These are phyloP conservation scores for Saccharomyces pastorianus DNA, from an alignment of 1,139 yeast genomes.

Conservation along the genomic window DNA sequence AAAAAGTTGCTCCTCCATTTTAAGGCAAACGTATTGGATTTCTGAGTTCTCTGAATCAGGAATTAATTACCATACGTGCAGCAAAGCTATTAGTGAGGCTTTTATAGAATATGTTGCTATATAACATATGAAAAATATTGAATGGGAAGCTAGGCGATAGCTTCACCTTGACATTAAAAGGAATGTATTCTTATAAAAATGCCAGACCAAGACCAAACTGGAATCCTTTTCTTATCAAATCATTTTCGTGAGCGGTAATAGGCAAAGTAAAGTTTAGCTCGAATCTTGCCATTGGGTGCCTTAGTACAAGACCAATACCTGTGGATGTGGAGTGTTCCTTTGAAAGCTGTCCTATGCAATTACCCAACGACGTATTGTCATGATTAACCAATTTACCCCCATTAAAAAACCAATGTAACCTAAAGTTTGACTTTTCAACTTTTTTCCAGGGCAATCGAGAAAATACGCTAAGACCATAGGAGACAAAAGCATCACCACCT, in stretches of 20 bases:
- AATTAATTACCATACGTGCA: too few species aligned
- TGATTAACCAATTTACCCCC: conserved; percentile 57
- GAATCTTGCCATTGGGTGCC: conserved; percentile 84
- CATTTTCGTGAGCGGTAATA: conserved; percentile 53
- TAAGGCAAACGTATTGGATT: too few species aligned
- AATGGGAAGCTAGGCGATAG: neutral
- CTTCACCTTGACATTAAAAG: neutral
- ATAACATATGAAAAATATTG: neutral
- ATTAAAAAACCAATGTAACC: conserved; percentile 62
- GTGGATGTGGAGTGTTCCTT: conserved; percentile 46
- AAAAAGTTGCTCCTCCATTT: too few species aligned
- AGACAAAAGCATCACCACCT: conserved; percentile 75
- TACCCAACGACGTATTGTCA: conserved; percentile 23
- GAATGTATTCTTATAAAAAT: conserved; percentile 49
- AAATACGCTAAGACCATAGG: conserved; percentile 64
- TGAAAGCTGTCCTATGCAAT: conserved; percentile 29
- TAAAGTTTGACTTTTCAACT: conserved; percentile 49
- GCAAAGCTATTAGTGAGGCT: neutral
- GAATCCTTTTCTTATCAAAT: conserved; percentile 69
- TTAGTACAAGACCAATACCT: conserved; percentile 73
- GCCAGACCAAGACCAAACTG: conserved; percentile 91
- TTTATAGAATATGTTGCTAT: neutral
- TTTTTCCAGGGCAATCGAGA: conserved; percentile 54
- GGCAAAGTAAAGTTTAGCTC: conserved; percentile 86
- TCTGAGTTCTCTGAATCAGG: neutral